Evolutionary conservation across 2,329 filamentous ascomycete species (phyloP), one percentile per base, ranked within the genome.

Genomic region (Macrophomina phaseolina): DNA sequence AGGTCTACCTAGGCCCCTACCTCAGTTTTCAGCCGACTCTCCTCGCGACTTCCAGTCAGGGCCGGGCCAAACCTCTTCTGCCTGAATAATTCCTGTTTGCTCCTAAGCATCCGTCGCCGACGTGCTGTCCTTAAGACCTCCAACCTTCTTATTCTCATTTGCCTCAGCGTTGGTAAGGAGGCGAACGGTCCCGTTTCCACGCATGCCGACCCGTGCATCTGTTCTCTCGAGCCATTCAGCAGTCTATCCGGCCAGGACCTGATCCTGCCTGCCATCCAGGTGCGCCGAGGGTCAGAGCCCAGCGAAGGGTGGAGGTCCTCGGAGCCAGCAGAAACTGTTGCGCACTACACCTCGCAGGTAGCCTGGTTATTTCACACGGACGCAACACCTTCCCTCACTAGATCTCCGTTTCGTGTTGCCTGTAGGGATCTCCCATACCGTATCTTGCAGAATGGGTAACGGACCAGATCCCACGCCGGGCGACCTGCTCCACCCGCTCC

Each of bases 191-290:
- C 49, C 49, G 49, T 52, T 18, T 52, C 49, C 30, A 52, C 30
- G 30, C 30, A 52, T 52, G 30, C 49, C 49, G 18, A 52, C 14
- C 14, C 49, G 49, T 18, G 49, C 14, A 52, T 52, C n/a, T 18
- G n/a, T 52, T 52, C 49, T 52, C 49, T 52, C 49, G 49, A 52
- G 49, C 49, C n/a, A 52, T 18, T 5, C 30, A 52, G 49, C 14
- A 52, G 49, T 52, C 49, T 52, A 12, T 52, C 49, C 49, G 49
- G 49, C 49, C 14, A 52, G 49, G 49, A 52, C 49, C 8, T 52
- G 14, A 52, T 52, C n/a, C 49, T 56, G n/a, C 14, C 52, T 38
- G 11, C 36, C 11, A 38, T 38, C 36, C 11, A 38, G 36, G 11
- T 38, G 11, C 11, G 11, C 36, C 11, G 11, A 38, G 36, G 11